These are phyloP conservation scores for Penicillium sp. DNA, from an alignment of 2,329 filamentous ascomycete species.

Conservation along the genomic window DNA sequence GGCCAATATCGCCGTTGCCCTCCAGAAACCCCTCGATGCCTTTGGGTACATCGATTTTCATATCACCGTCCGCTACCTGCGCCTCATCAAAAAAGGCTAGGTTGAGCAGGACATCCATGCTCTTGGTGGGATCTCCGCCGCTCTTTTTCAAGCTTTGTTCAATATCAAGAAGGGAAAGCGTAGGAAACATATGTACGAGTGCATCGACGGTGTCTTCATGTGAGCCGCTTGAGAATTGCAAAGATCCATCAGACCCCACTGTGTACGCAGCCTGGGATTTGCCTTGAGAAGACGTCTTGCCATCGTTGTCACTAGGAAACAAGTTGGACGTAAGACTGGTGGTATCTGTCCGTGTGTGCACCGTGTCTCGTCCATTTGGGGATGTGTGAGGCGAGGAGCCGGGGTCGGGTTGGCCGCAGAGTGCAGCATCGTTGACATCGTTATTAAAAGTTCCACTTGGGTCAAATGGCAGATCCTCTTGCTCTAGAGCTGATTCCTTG, in stretches of 20 bases:
- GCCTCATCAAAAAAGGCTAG: slow-evolving; percentile 72
- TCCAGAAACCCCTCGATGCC: slow-evolving; percentile 80
- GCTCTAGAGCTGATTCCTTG: slow-evolving; percentile 69
- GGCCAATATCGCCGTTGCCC: slow-evolving; percentile 44
- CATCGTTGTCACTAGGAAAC: slow-evolving; percentile 36
- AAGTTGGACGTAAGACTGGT: slow-evolving; percentile 51
- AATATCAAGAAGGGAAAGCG: slow-evolving; percentile 65
- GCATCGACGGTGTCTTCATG: slow-evolving; percentile 61
- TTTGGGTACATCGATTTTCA: slow-evolving; percentile 53
- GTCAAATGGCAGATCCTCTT: slow-evolving; percentile 66
- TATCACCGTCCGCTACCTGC: slow-evolving; percentile 51
- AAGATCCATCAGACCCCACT: slow-evolving; percentile 28
- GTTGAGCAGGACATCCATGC: slow-evolving; percentile 79
- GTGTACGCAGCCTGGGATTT: slow-evolving; percentile 26
- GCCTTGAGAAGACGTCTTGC: slow-evolving; percentile 8
- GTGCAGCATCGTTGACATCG: slow-evolving; percentile 22
- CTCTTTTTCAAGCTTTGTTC: slow-evolving; percentile 65
- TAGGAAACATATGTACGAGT: slow-evolving; percentile 70
- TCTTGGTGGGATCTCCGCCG: slow-evolving; percentile 63
- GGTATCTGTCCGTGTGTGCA: slow-evolving; percentile 43
- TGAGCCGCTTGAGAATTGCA: slow-evolving; percentile 29
- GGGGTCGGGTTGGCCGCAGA: slow-evolving; percentile 22
- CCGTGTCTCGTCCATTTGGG: slow-evolving; percentile 18
- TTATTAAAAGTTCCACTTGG: slow-evolving; percentile 66
- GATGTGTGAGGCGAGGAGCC: slow-evolving; percentile 16